phyloP scores from a whole-genome alignment of 805 yeast genomes.

The Citeromyces matritensis region DNA sequence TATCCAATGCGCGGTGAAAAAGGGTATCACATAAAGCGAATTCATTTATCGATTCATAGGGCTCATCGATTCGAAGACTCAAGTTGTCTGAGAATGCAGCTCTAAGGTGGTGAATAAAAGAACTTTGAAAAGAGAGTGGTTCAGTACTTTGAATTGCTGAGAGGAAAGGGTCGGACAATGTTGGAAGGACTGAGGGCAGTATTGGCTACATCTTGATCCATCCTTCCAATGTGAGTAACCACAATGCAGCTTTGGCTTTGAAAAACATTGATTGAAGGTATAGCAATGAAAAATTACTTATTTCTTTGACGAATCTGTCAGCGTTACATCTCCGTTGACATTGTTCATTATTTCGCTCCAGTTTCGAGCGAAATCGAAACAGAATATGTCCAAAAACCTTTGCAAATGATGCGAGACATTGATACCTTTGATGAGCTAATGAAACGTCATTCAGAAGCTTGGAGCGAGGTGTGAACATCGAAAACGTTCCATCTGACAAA shows the following conservation, averaged over 20 bases:
- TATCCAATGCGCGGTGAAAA: no score
- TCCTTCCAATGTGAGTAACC: slow-evolving; percentile 34
- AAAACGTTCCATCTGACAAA: slow-evolving; percentile 39
- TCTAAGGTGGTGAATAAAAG: no score
- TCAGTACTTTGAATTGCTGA: no score
- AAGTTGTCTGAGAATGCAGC: no score
- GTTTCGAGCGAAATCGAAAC: slow-evolving; percentile 36
- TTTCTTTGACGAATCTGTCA: slow-evolving; percentile 2
- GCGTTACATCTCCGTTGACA: slow-evolving; percentile 3
- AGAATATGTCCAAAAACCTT: not conserved
- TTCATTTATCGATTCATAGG: no score
- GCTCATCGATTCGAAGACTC: no score
- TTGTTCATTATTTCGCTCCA: slow-evolving; percentile 51
- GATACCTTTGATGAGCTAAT: slow-evolving; percentile 8
- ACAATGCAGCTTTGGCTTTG: slow-evolving; percentile 31
- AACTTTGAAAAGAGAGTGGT: no score
- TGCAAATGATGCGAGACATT: not conserved
- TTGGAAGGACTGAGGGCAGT: slow-evolving; percentile 25
- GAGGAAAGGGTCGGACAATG: slow-evolving; percentile 21
- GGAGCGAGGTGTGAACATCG: slow-evolving; percentile 35
- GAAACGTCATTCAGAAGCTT: slow-evolving; percentile 28
- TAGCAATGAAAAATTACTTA: not conserved
- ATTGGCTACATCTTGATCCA: slow-evolving; percentile 42
- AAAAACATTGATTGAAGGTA: slow-evolving; percentile 15
- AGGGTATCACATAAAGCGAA: no score